Percentiles rank a stretch among this genome's conserved stretches.
Conservation (phyloP, 371 early-diverging fungal genomes). For the Lichtheimia ornata region DNA sequence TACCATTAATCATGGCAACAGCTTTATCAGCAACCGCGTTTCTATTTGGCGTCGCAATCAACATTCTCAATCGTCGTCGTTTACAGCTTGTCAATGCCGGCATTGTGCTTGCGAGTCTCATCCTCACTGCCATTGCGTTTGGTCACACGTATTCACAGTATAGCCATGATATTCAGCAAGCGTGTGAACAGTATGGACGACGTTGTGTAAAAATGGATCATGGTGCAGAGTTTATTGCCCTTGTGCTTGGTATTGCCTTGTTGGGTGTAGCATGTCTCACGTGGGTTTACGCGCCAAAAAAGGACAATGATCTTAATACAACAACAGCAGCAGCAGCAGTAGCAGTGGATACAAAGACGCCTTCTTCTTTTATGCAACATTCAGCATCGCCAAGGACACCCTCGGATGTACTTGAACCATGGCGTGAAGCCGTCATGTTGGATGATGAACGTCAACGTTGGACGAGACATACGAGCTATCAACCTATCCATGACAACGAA, state of each 20-base stretch:
- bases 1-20: constrained; percentile 31
- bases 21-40: constrained; percentile 21
- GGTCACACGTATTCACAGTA: constrained; percentile 20
- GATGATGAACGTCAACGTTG: constrained; percentile 10
- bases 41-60: constrained; percentile 23
- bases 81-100: constrained; percentile 24
- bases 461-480: constrained; percentile 4
- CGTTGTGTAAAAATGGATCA: constrained; percentile 22
- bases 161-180: constrained; percentile 5
- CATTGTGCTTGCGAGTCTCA: constrained; percentile 13
- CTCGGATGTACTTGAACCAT: constrained; percentile 15
- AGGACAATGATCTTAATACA: not conserved
- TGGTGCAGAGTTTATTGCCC: constrained; percentile 27
- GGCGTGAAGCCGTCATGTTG: constrained; percentile 15
- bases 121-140: constrained; percentile 22
- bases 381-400: not conserved
- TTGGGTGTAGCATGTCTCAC: constrained; percentile 22
- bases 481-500: constrained; percentile 10
- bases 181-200: constrained; percentile 11
- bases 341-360: too few relatives aligned
- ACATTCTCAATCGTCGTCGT: constrained; percentile 12
- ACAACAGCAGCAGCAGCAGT: constrained; percentile 1
- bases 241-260: constrained; percentile 24
- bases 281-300: constrained; percentile 9
- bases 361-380: too few relatives aligned